These are phyloP conservation scores for Hemerocallis citrina DNA, from an alignment of 106 monocot species.

Conservation along the genomic window DNA sequence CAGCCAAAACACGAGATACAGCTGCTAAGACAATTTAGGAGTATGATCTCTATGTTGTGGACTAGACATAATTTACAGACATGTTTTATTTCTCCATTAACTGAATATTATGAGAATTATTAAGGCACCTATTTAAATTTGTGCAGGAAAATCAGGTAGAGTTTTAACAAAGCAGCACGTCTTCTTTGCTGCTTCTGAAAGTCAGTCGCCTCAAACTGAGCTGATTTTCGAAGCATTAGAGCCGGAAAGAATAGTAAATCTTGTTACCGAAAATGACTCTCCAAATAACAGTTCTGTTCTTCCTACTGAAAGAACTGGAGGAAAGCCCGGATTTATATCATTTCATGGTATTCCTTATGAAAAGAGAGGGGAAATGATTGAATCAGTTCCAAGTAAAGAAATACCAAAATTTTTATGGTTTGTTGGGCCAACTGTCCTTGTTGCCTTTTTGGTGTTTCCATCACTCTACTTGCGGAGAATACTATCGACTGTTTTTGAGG, in stretches of 20 bases:
- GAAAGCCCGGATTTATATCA: slow-evolving; percentile 74
- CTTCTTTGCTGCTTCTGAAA: slow-evolving; percentile 29
- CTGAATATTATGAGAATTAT: background rate
- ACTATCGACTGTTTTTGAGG: slow-evolving; percentile 65
- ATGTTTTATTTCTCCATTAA: background rate
- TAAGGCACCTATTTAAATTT: background rate
- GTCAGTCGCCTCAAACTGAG: slow-evolving; percentile 16
- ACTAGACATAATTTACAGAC: background rate
- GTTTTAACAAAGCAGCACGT: background rate
- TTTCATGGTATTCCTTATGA: slow-evolving; percentile 35
- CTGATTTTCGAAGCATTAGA: slow-evolving; percentile 15
- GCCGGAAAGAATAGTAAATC: slow-evolving; percentile 12
- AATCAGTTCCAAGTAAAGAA: slow-evolving; percentile 22
- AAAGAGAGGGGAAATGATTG: slow-evolving; percentile 19
- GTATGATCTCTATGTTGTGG: slow-evolving; percentile 2
- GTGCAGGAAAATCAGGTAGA: slow-evolving; percentile 11
- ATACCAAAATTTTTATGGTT: slow-evolving; percentile 59
- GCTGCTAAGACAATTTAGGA: background rate
- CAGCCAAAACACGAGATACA: slow-evolving; percentile 10
- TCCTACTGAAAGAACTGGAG: slow-evolving; percentile 17
- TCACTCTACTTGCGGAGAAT: slow-evolving; percentile 80
- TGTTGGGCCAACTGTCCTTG: slow-evolving; percentile 72
- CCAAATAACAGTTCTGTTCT: slow-evolving; percentile 12
- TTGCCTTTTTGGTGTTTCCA: slow-evolving; percentile 80
- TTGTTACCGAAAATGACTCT: slow-evolving; percentile 8